A percentile compares a stretch with the other conserved stretches of the same genome.
Evolutionary conservation across 441 rosid genomes (phyloP).

Genomic region (Geranium incanum): DNA sequence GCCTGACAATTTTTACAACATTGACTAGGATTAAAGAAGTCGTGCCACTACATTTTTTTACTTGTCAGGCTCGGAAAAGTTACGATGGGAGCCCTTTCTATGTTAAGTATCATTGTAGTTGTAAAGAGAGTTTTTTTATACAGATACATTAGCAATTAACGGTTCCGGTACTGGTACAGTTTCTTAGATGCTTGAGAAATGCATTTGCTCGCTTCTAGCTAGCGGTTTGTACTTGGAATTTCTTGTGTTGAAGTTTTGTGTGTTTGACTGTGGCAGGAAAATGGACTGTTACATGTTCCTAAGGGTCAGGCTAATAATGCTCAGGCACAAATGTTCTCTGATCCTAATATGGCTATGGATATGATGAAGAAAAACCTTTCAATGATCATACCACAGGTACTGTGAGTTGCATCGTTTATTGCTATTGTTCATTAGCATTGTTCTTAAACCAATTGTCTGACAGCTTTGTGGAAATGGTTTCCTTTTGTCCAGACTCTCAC

Average conservation of each 20-base stretch:
- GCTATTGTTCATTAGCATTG: neutral
- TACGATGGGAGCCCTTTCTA: no score
- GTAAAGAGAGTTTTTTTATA: neutral
- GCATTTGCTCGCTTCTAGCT: neutral
- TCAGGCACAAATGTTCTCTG: slow-evolving; percentile 97
- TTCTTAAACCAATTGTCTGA: neutral
- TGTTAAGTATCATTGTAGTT: no score
- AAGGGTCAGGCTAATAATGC: slow-evolving; percentile 74
- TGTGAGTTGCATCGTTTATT: neutral
- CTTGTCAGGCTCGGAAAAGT: no score
- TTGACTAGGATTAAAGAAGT: no score
- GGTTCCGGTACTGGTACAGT: neutral
- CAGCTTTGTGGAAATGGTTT: slow-evolving; percentile 11
- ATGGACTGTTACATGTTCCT: slow-evolving; percentile 79
- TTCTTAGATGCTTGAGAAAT: neutral
- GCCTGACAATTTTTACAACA: no score
- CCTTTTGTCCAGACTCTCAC: slow-evolving; percentile 69
- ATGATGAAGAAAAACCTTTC: slow-evolving; percentile 99
- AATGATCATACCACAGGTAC: slow-evolving; percentile 95
- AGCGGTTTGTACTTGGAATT: neutral
- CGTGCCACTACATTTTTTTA: no score
- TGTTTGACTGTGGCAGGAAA: slow-evolving; percentile 49
- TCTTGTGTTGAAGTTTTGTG: slow-evolving; percentile 4
- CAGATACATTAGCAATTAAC: neutral
- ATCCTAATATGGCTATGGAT: slow-evolving; percentile 99